Evolutionary conservation across 495 filamentous ascomycete genomes (phyloP).

Genomic region (Penicillium macrosclerotiorum): DNA sequence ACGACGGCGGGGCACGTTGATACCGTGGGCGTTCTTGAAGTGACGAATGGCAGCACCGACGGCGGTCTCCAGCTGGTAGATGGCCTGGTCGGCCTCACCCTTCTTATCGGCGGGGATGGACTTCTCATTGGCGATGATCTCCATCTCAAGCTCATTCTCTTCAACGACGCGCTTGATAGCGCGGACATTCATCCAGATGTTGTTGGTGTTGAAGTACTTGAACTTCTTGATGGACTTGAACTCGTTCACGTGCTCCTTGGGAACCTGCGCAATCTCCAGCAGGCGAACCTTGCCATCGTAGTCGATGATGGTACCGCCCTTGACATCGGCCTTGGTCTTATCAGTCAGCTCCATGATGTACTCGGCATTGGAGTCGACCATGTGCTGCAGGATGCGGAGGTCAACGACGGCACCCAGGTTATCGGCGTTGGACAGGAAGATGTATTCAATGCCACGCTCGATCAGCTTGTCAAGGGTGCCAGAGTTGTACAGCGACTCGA

Average conservation of each 20-base stretch:
- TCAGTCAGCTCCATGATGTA: conserved; percentile 99
- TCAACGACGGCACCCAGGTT: conserved; percentile 98
- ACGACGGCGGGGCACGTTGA: conserved; percentile 95
- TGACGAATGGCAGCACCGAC: conserved; percentile 98
- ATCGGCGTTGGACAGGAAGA: conserved; percentile 99
- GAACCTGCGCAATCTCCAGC: conserved; percentile 98
- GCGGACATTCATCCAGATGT: conserved; percentile 98
- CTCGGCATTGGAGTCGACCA: conserved; percentile 91
- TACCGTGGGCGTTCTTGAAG: conserved; percentile 97
- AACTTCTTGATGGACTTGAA: conserved; percentile 99
- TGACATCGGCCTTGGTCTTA: conserved; percentile 99
- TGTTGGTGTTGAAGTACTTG: conserved; percentile 99
- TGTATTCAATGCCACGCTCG: conserved; percentile 88
- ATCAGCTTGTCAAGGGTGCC: conserved; percentile 96
- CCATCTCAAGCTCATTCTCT: conserved; percentile 97
- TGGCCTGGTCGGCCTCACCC: conserved; percentile 95
- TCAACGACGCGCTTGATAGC: conserved; percentile 99
- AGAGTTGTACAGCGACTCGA: conserved; percentile 99
- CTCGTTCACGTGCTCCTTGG: conserved; percentile 99
- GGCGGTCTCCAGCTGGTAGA: conserved; percentile 97
- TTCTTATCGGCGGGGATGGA: conserved; percentile 98
- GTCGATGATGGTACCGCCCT: conserved; percentile 99
- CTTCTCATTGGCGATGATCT: conserved; percentile 99
- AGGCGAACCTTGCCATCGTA: conserved; percentile 95
- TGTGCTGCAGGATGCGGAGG: conserved; percentile 96